These are phyloP conservation scores for Mycena rosella DNA, from an alignment of 768 basidiomycete species.

Conservation along the genomic window DNA sequence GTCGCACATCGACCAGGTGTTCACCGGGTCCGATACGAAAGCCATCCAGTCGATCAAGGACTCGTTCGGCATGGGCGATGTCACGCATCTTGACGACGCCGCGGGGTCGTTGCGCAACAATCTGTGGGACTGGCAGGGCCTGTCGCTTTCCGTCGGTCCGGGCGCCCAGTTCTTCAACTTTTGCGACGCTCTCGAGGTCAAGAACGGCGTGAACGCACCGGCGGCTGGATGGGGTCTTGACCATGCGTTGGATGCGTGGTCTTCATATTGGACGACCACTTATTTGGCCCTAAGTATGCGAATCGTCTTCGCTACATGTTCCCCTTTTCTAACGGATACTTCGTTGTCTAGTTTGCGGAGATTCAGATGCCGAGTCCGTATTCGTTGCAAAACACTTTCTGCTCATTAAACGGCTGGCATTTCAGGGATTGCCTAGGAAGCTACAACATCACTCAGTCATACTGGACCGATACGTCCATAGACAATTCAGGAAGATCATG, in stretches of 20 bases:
- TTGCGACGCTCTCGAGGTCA: slow-evolving; percentile 78
- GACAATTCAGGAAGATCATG: slow-evolving; percentile 71
- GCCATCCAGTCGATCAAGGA: slow-evolving; percentile 69
- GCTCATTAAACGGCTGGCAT: slow-evolving; percentile 4
- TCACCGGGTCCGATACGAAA: slow-evolving; percentile 55
- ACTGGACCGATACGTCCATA: slow-evolving; percentile 68
- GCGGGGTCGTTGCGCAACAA: slow-evolving; percentile 70
- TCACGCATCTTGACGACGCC: slow-evolving; percentile 76
- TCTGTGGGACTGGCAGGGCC: slow-evolving; percentile 76
- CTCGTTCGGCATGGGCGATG: slow-evolving; percentile 66
- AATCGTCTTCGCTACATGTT: background rate
- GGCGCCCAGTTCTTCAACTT: slow-evolving; percentile 66
- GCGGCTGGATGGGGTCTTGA: slow-evolving; percentile 71
- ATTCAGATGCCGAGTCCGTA: slow-evolving; percentile 60
- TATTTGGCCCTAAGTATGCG: slow-evolving; percentile 63
- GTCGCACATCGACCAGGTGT: slow-evolving; percentile 67
- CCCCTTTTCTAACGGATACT: background rate
- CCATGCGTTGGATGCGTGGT: slow-evolving; percentile 72
- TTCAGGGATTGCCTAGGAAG: slow-evolving; percentile 57
- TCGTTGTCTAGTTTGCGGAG: slow-evolving; percentile 63
- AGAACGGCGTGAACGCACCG: slow-evolving; percentile 64
- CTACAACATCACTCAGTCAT: slow-evolving; percentile 54
- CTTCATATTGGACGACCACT: slow-evolving; percentile 64
- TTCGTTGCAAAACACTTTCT: background rate
- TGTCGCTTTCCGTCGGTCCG: slow-evolving; percentile 65